Evolutionary conservation across 345 rosid species (phyloP), one percentile per base, ranked within the genome.

Genomic region (Boechera stricta): DNA sequence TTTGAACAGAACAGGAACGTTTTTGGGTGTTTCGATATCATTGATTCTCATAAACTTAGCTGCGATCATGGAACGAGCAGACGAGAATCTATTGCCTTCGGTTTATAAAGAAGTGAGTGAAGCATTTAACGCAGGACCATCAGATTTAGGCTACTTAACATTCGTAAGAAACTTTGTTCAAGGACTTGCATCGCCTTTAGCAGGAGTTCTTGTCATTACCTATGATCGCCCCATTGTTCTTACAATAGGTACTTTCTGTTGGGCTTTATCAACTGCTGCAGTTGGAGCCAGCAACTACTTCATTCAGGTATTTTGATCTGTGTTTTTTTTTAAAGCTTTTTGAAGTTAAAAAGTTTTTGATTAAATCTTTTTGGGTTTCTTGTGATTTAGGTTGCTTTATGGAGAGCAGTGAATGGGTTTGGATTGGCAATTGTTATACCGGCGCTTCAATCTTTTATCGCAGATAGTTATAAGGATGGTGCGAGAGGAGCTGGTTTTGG

Each of bases 81-180:
- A 95, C 35, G 99, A 95, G 82, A 95, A 92, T 79, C 92, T 92
- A 32, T 87, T 95, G 31, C 99, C 98, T 3, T 77, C 99, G 13
- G 98, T 95, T 52, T 92, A 95, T 76, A 95, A 90, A 88, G 99
- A 95, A 95, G 97, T 95, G 48, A 95, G 99, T 56, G 98, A 90
- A 85, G 96, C 97, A 35, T 95, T 95, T 80, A 87, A 79, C 49
- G 97, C 94, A 1, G 98, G 99, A 10, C 97, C 99, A 6, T 87
- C 96, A 32, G 97, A 95, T 83, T 86, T 95, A 28, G 98, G 99
- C 7, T 95, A 95, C 80, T 92, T 95, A 64, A 89, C 99, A 72
- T 95, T 95, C 86, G 80, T 89, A 64, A 89, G 99, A 82, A 95
- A 95, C 85, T 95, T 92, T 47, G 97, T 92, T 74, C 97, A 87